Percentiles rank a stretch among this genome's conserved stretches.
Conservation (phyloP, 1,139 yeast species). For the Geotrichum cucujoidarum region DNA sequence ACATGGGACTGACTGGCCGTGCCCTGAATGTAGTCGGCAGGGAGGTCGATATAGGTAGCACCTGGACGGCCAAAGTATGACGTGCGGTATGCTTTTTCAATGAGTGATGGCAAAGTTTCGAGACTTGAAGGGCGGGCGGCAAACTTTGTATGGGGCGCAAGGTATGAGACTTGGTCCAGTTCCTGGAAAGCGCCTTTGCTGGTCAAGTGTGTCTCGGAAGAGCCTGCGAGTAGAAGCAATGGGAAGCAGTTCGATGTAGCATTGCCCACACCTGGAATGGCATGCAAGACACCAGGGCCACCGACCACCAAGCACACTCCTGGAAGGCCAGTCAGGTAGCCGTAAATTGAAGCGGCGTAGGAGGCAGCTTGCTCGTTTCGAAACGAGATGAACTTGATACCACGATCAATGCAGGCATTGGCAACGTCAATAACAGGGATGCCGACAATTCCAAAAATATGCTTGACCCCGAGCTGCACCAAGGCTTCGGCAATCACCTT, state of each 20-base stretch:
- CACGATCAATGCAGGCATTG: constrained; percentile 49
- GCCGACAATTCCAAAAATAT: constrained; percentile 63
- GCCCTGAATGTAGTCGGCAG: constrained; percentile 52
- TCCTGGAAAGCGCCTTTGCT: constrained; percentile 64
- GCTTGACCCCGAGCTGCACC: constrained; percentile 46
- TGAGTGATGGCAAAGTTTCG: constrained; percentile 38
- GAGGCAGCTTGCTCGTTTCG: constrained; percentile 68
- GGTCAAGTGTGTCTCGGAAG: constrained; percentile 45
- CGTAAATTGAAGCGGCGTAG: constrained; percentile 64
- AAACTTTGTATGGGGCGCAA: constrained; percentile 46
- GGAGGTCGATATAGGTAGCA: constrained; percentile 56
- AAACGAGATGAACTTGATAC: constrained; percentile 52
- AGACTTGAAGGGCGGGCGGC: constrained; percentile 43
- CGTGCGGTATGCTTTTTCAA: constrained; percentile 48
- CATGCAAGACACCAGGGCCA: constrained; percentile 65
- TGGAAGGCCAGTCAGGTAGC: constrained; percentile 55
- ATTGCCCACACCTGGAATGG: constrained; percentile 58
- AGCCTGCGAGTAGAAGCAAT: constrained; percentile 56
- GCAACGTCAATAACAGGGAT: constrained; percentile 62
- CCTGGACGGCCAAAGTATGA: constrained; percentile 53
- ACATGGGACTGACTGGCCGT: constrained; percentile 11
- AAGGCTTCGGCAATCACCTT: constrained; percentile 46
- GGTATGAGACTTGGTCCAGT: constrained; percentile 51
- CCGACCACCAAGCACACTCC: constrained; percentile 65
- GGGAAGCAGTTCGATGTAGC: constrained; percentile 58